Base-by-base conservation (phyloP, 805 yeast species). In the Metschnikowia proteae region DNA sequence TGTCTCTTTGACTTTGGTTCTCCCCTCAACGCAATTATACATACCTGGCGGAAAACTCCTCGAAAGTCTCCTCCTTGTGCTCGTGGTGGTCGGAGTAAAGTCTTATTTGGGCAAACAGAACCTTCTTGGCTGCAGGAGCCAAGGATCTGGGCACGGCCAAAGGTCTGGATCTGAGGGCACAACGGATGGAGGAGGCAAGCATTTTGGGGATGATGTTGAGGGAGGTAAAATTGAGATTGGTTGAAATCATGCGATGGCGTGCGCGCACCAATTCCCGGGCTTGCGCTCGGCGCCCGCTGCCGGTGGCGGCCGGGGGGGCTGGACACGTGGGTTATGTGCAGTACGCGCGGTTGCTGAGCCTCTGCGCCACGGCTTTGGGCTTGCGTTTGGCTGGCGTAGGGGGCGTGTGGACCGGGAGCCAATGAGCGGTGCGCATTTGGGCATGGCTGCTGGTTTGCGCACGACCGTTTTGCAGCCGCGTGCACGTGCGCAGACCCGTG, bases 51-150 rank as follows among this genome's bases (percentile, higher is more conserved):
- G 96, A 88, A 79, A 89, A 90, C 76, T 91, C 97, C 75, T 90
- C 97, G 59, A 88, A 91, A 47, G 96, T 83, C 76, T 90, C 97
- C 68, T 88, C 96, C 58, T 84, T 88, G 67, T 88, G 95, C 68
- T 88, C 96, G 60, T 84, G 88, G 68, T 86, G 92, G 59, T 77
- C 84, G 47, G 96, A 86, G 79, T 87, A 90, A 62, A 76, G 76
- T 82, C 97, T 82, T 43, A 69, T 53, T 51, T 62, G 70, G 49
- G 63, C 63, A 36, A 61, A 49, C 27, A 66, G 46, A 43, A 60
- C 47, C 48, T 59, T 60, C 45, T 55, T 52, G 30, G 40, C 33
- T 1, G 49, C 43, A 27, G 54, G 46, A 29, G 49, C 60, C 38
- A 68, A 65, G 49, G 62, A 28, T 58, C 68, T 66, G 45, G 70